These are phyloP conservation scores for Paracamarosporium sp. DNA, from an alignment of 2,329 filamentous ascomycete species.

Conservation along the genomic window DNA sequence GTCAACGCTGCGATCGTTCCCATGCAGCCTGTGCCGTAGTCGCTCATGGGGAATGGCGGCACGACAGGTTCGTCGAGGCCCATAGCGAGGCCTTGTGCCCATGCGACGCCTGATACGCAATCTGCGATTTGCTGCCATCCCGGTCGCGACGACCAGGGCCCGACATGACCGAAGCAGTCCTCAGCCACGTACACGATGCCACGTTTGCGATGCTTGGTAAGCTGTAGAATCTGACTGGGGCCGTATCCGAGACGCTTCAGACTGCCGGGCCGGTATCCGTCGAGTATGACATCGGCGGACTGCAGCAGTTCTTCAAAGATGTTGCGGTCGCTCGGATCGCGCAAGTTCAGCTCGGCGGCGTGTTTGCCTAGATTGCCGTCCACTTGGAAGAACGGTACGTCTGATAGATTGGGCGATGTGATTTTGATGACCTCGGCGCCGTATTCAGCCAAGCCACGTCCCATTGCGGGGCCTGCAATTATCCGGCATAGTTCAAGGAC, in stretches of 20 bases:
- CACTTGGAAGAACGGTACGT: conserved; percentile 75
- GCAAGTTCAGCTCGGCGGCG: conserved; percentile 68
- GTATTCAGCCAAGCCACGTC: conserved; percentile 74
- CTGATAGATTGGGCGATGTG: conserved; percentile 70
- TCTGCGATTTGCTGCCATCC: conserved; percentile 79
- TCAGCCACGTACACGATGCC: conserved; percentile 74
- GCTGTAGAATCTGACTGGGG: conserved; percentile 58
- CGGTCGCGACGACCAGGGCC: conserved; percentile 68
- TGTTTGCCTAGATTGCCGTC: conserved; percentile 77
- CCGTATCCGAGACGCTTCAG: conserved; percentile 70
- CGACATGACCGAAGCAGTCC: conserved; percentile 73
- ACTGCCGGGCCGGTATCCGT: conserved; percentile 73
- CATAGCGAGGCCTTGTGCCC: conserved; percentile 69
- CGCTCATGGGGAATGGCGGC: conserved; percentile 65
- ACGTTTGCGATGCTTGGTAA: conserved; percentile 62
- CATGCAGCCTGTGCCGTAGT: conserved; percentile 76
- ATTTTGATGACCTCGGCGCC: conserved; percentile 77
- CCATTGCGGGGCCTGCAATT: conserved; percentile 77
- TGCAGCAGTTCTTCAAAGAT: conserved; percentile 66
- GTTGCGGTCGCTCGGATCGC: conserved; percentile 58
- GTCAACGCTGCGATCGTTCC: conserved; percentile 71
- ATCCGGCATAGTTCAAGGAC: conserved; percentile 78
- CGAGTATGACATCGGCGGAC: conserved; percentile 70
- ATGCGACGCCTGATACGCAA: conserved; percentile 66
- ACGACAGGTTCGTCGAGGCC: conserved; percentile 68